A percentile compares a stretch with the other conserved stretches of the same genome.
These are phyloP conservation scores for Oldenlandia corymbosa DNA, from an alignment of 257 asterid genomes.

Conservation along the genomic window DNA sequence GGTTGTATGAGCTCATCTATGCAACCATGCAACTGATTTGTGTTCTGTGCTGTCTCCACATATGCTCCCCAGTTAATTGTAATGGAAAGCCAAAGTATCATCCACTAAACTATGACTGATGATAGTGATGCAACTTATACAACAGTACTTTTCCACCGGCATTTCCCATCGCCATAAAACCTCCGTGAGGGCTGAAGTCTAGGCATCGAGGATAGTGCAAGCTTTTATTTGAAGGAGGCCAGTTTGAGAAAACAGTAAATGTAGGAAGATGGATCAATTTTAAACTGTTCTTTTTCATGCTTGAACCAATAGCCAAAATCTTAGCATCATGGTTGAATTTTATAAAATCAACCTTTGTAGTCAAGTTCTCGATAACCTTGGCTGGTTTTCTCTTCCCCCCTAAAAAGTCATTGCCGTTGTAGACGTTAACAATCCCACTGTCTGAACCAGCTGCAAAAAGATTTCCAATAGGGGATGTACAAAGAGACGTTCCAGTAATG, in stretches of 20 bases:
- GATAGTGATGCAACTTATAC: slow-evolving; percentile 88
- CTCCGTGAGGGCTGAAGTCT: slow-evolving; percentile 93
- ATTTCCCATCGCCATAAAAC: slow-evolving; percentile 82
- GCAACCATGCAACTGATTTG: no score
- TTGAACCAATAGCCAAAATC: slow-evolving; percentile 71
- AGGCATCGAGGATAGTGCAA: slow-evolving; percentile 58
- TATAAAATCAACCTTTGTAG: slow-evolving; percentile 70
- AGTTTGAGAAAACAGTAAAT: slow-evolving; percentile 69
- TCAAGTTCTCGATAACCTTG: slow-evolving; percentile 66
- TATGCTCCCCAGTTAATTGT: no score
- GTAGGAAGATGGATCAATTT: slow-evolving; percentile 75
- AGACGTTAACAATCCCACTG: slow-evolving; percentile 77
- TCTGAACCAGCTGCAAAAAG: slow-evolving; percentile 97
- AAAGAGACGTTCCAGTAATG: slow-evolving; percentile 62
- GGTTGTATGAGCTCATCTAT: no score
- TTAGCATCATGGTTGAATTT: slow-evolving; percentile 71
- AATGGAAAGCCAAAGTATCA: no score
- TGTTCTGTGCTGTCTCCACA: no score
- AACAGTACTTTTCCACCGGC: slow-evolving; percentile 74
- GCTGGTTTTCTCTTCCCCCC: slow-evolving; percentile 83
- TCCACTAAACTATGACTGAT: slow-evolving; percentile 67
- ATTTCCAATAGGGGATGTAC: slow-evolving; percentile 57
- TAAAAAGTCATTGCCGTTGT: slow-evolving; percentile 54
- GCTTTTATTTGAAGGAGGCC: slow-evolving; percentile 55
- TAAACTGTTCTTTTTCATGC: slow-evolving; percentile 77